These are phyloP conservation scores for Trametes villosa DNA, from an alignment of 768 basidiomycete genomes.

Conservation along the genomic window DNA sequence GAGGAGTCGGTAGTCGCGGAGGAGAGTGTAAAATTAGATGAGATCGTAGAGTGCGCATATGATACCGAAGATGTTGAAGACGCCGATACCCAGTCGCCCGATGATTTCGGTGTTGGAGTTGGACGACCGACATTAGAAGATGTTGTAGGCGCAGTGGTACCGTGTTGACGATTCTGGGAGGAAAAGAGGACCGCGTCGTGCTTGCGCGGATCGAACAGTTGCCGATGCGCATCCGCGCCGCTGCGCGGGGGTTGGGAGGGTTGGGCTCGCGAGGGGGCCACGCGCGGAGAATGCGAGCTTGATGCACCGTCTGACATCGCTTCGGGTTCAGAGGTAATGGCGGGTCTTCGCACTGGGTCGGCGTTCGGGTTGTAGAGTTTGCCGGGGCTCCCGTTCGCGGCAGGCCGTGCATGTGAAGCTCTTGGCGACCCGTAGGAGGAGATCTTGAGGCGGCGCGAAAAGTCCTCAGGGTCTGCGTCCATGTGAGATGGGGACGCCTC, in stretches of 20 bases:
- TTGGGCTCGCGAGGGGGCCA: conserved; percentile 32
- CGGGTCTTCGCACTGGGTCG: conserved; percentile 61
- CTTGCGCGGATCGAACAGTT: conserved; percentile 87
- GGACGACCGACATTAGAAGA: conserved; percentile 39
- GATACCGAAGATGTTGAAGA: conserved; percentile 68
- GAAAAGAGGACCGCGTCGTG: conserved; percentile 91
- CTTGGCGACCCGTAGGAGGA: conserved; percentile 52
- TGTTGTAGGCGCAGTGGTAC: conserved; percentile 17
- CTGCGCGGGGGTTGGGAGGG: conserved; percentile 42
- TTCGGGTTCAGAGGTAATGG: conserved; percentile 67
- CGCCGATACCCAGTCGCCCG: conserved; percentile 73
- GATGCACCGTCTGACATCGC: conserved; percentile 59
- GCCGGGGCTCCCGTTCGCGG: conserved; percentile 34
- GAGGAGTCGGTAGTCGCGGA: conserved; percentile 77
- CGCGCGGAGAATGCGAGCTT: conserved; percentile 51
- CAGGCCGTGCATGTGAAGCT: conserved; percentile 38
- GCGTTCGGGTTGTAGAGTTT: conserved; percentile 77
- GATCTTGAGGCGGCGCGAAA: conserved; percentile 72
- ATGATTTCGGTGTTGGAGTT: conserved; percentile 59
- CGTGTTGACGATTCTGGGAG: conserved; percentile 56
- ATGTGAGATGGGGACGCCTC: conserved; percentile 48
- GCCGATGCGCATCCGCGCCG: conserved; percentile 41
- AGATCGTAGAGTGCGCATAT: conserved; percentile 68
- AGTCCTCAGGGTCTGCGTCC: conserved; percentile 66
- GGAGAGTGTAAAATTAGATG: conserved; percentile 73